These are phyloP conservation scores for Pleurostoma richardsiae DNA, from an alignment of 2,329 filamentous ascomycete genomes.

Conservation along the genomic window DNA sequence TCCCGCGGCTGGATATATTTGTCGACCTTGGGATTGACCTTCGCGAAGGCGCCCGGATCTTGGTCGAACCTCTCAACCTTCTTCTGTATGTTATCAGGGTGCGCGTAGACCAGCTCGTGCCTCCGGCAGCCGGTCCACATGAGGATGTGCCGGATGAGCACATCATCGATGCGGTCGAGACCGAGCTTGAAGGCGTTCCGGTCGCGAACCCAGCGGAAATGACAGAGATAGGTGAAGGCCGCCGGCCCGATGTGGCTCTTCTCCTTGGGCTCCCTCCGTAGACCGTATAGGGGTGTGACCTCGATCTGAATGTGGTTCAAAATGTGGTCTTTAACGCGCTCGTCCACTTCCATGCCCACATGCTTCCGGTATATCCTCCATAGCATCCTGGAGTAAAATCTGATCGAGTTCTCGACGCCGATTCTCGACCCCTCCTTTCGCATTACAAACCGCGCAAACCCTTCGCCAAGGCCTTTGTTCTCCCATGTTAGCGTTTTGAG, in stretches of 20 bases:
- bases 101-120: slow-evolving; percentile 10
- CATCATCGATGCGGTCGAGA: slow-evolving; percentile 10
- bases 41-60: slow-evolving; percentile 8
- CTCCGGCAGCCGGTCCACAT: slow-evolving; percentile 9
- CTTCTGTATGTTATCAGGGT: slow-evolving; percentile 1
- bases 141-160: slow-evolving; percentile 4
- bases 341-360: slow-evolving; percentile 1
- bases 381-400: slow-evolving; percentile 6
- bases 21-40: slow-evolving; percentile 1
- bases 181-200: slow-evolving; percentile 6
- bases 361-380: slow-evolving; percentile 9
- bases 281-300: slow-evolving; percentile 3
- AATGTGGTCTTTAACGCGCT: slow-evolving; percentile 6
- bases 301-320: slow-evolving; percentile 2
- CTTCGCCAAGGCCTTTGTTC: slow-evolving; percentile 10
- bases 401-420: slow-evolving; percentile 1
- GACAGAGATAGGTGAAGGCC: slow-evolving; percentile 6
- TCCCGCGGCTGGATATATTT: slow-evolving; percentile 2
- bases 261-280: slow-evolving; percentile 8
- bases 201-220: slow-evolving; percentile 8
- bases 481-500: slow-evolving; percentile 8
- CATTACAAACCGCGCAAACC: slow-evolving; percentile 8
- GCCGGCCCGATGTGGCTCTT: slow-evolving; percentile 8
- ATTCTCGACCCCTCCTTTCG: slow-evolving; percentile 3
- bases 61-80: slow-evolving; percentile 5